These are phyloP conservation scores for Aspergillus ibericus DNA, from an alignment of 2,329 filamentous ascomycete species.

Conservation along the genomic window DNA sequence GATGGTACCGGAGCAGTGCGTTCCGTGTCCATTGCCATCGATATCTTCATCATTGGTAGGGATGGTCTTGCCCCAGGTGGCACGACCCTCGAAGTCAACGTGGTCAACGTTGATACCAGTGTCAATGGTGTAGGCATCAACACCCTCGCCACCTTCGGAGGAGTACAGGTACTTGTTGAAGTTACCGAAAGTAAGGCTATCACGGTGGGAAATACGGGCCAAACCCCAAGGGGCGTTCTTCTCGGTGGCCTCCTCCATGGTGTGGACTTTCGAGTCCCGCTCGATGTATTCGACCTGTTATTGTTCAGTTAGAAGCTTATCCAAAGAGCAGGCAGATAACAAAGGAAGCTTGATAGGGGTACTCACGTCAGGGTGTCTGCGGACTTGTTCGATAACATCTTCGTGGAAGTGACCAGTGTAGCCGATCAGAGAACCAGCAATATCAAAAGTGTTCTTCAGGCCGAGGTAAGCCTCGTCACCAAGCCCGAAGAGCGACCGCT, in stretches of 20 bases:
- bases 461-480: conserved; percentile 71
- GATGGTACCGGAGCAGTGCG: conserved; percentile 97
- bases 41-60: conserved; percentile 78
- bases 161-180: conserved; percentile 99
- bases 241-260: conserved; percentile 69
- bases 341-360: conserved; percentile 8
- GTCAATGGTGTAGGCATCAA: conserved; percentile 98
- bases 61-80: conserved; percentile 96
- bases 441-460: conserved; percentile 95
- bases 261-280: conserved; percentile 89
- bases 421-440: conserved; percentile 78
- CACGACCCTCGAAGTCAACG: conserved; percentile 96
- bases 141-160: conserved; percentile 86
- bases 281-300: conserved; percentile 91
- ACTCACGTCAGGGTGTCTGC: conserved; percentile 95
- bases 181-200: conserved; percentile 80
- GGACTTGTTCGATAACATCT: conserved; percentile 86
- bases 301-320: neutral
- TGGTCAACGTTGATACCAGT: conserved; percentile 92
- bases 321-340: neutral
- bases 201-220: conserved; percentile 93
- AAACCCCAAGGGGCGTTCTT: conserved; percentile 98
- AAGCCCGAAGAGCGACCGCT: conserved; percentile 74
- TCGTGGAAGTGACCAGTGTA: conserved; percentile 98
- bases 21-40: conserved; percentile 97